Evolutionary conservation across 1,284 basidiomycete genomes (phyloP), one percentile per base, ranked within the genome.

Genomic region (Rhodotorula sp.): DNA sequence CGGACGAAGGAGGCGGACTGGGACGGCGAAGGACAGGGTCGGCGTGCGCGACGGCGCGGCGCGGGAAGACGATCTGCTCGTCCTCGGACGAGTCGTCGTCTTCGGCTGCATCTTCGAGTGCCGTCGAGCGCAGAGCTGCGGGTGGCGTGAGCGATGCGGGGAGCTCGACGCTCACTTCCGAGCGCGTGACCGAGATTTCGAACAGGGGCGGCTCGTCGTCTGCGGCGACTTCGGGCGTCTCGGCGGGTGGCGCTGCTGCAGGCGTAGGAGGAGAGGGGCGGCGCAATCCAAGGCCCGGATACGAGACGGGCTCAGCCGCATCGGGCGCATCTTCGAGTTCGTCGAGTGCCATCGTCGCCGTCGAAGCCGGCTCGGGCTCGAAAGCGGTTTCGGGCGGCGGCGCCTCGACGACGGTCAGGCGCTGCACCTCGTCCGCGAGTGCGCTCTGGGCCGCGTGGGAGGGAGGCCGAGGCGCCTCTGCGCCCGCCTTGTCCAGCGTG

Each of bases 291-390:
- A 72, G 44, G 1, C 70, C 70, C 14, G 70, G 70, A 34, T 72
- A 63, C 4, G 58, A 23, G 1, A 53, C 23, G 2, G 58, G 27
- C 21, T 19, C 49, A 3, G 27, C 27, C 19, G 57, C 19, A 4
- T 25, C 49, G 10, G 25, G 44, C 19, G 61, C 52, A 16, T 67
- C 61, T 8, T 60, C 65, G 23, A 67, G 41, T 46, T 68, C 67
- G 56, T 68, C 67, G 45, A 68, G 67, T 14, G 67, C 67, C 67
- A 68, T 68, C 16, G 67, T 68, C 13, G 61, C 67, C 1, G 67
- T 68, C 25, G 67, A 54, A 7, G 42, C 34, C 5, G 67, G 62
- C 52, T 64, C 57, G 7, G 67, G 67, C 46, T 64, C 67, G 44
- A 52, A 52, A 1, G 54, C 60, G 42, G 56, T 58, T 3, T 34